Percentiles rank a stretch among this genome's conserved stretches.
Conservation (phyloP, 192 early-diverging fungal species). For the Coemansia sp. region DNA sequence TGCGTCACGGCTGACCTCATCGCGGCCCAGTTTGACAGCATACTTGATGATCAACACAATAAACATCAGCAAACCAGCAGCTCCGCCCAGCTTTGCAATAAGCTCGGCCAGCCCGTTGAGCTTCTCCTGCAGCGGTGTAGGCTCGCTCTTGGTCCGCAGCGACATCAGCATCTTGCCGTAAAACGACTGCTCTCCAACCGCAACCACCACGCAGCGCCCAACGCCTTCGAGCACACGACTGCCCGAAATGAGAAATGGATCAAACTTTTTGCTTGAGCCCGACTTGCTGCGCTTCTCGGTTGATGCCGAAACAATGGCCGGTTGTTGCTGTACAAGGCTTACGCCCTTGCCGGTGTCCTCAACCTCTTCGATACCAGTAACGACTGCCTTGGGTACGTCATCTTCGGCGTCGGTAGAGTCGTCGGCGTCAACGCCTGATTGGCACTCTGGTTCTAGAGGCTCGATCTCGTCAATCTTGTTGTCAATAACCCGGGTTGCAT, state of each 20-base stretch:
- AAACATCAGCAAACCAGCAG: slow-evolving; percentile 83
- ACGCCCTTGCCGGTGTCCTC: slow-evolving; percentile 4
- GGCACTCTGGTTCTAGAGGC: slow-evolving; percentile 18
- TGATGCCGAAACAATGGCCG: neutral
- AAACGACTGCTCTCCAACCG: slow-evolving; percentile 83
- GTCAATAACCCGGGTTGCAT: slow-evolving; percentile 14
- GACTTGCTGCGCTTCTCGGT: slow-evolving; percentile 25
- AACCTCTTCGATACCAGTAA: neutral
- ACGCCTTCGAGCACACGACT: slow-evolving; percentile 89
- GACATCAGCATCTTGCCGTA: slow-evolving; percentile 88
- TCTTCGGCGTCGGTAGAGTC: slow-evolving; percentile 51
- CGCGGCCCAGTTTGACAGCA: slow-evolving; percentile 61
- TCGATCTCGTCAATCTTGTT: slow-evolving; percentile 31
- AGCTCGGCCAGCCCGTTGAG: slow-evolving; percentile 83
- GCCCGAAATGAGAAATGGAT: slow-evolving; percentile 91
- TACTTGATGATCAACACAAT: slow-evolving; percentile 85
- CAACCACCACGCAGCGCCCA: slow-evolving; percentile 80
- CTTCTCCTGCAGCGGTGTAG: slow-evolving; percentile 91
- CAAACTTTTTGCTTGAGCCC: slow-evolving; percentile 38
- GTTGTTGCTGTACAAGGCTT: slow-evolving; percentile 6
- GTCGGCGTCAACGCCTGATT: slow-evolving; percentile 44
- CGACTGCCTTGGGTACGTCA: neutral
- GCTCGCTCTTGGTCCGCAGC: slow-evolving; percentile 77
- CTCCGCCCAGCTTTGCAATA: slow-evolving; percentile 92
- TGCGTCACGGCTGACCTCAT: slow-evolving; percentile 44